These are phyloP conservation scores for Trametes polyzona DNA, from an alignment of 1,284 basidiomycete genomes.

Conservation along the genomic window DNA sequence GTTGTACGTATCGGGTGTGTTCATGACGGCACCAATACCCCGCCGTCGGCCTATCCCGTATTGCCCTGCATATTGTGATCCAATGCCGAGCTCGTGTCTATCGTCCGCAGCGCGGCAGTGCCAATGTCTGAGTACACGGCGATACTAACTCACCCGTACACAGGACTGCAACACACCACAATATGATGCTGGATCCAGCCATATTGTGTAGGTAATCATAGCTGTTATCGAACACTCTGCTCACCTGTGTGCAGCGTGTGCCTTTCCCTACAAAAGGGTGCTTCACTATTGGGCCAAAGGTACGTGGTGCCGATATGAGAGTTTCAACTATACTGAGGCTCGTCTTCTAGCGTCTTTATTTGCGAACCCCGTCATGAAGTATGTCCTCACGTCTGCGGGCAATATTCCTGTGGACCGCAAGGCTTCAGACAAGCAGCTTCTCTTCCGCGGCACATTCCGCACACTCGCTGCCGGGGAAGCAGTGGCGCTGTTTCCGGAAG, in stretches of 20 bases:
- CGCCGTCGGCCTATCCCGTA: neutral
- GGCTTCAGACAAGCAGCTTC: conserved; percentile 62
- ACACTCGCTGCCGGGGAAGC: conserved; percentile 78
- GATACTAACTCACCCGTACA: neutral
- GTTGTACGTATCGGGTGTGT: neutral
- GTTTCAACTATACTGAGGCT: neutral
- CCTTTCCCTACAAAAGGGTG: conserved; percentile 77
- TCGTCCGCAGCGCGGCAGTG: neutral
- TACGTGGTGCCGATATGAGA: conserved; percentile 31
- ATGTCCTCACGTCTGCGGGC: conserved; percentile 85
- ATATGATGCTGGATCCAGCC: conserved; percentile 90
- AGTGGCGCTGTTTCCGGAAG: conserved; percentile 95
- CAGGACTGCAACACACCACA: conserved; percentile 87
- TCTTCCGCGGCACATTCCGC: conserved; percentile 92
- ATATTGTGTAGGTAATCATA: conserved; percentile 66
- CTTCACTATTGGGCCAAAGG: conserved; percentile 96
- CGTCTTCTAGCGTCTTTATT: conserved; percentile 67
- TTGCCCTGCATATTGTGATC: neutral
- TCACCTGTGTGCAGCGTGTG: conserved; percentile 53
- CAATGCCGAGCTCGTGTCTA: neutral
- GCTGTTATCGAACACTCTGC: neutral
- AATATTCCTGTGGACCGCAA: conserved; percentile 97
- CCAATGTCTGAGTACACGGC: neutral
- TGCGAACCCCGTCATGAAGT: conserved; percentile 71
- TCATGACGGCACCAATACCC: conserved; percentile 5